These are phyloP conservation scores for Albugo candida DNA, from an alignment of 352 stramenopile species.

Conservation along the genomic window DNA sequence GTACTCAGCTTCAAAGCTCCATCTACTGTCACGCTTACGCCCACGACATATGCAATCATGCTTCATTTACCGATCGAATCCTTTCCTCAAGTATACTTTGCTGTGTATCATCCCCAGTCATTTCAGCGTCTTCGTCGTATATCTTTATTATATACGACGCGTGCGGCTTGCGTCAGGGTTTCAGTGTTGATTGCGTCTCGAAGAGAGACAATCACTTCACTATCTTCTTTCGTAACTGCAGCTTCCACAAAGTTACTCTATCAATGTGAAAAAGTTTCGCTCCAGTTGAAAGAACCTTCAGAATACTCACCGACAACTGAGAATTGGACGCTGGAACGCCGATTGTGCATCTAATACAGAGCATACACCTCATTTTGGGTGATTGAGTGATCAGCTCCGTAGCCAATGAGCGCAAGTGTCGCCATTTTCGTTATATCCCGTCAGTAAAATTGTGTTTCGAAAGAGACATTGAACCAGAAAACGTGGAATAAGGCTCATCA, in stretches of 20 bases:
- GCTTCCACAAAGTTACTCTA: slow-evolving; percentile 14
- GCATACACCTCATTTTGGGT: slow-evolving; percentile 48
- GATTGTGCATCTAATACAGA: slow-evolving; percentile 48
- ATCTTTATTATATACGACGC: slow-evolving; percentile 8
- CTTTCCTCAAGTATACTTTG: no score
- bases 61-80: slow-evolving; percentile 30
- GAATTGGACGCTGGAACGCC: slow-evolving; percentile 23
- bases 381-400: slow-evolving; percentile 58
- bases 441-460: slow-evolving; percentile 36
- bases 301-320: slow-evolving; percentile 13
- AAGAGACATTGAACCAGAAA: slow-evolving; percentile 57
- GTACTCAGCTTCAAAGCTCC: no score
- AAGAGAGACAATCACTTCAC: no score
- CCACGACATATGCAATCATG: slow-evolving; percentile 43
- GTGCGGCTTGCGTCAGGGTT: slow-evolving; percentile 8
- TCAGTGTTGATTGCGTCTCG: neutral
- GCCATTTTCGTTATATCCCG: slow-evolving; percentile 16
- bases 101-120: neutral
- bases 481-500: slow-evolving; percentile 65
- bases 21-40: slow-evolving; percentile 38
- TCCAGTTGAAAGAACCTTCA: slow-evolving; percentile 40
- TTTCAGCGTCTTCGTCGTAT: neutral
- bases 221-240: no score
- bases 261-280: slow-evolving; percentile 45
- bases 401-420: slow-evolving; percentile 1